A percentile compares a stretch with the other conserved stretches of the same genome.
Evolutionary conservation across 306 rosid species (phyloP).

Genomic region (Glycine tomentella): DNA sequence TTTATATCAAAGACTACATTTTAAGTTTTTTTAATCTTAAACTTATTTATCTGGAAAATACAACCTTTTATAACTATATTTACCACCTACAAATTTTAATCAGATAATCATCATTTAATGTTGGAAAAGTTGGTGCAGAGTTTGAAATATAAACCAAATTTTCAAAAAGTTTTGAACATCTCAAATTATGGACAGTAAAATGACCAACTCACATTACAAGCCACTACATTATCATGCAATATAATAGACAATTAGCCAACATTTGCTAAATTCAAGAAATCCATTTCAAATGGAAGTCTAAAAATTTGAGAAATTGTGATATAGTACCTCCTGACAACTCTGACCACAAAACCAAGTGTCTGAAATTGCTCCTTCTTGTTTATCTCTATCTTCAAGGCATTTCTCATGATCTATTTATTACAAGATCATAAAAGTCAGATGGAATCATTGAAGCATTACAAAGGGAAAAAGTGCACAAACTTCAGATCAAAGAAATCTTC

Average conservation of each 20-base stretch:
- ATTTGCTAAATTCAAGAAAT: slow-evolving; percentile 40
- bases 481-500: slow-evolving; percentile 24
- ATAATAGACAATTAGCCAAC: slow-evolving; percentile 35
- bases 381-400: slow-evolving; percentile 65
- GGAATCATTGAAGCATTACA: slow-evolving; percentile 44
- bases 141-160: slow-evolving; percentile 35
- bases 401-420: slow-evolving; percentile 74
- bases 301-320: slow-evolving; percentile 26
- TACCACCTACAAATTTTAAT: slow-evolving; percentile 20
- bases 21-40: no score
- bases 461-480: slow-evolving; percentile 20
- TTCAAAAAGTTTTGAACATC: slow-evolving; percentile 25
- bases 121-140: slow-evolving; percentile 24
- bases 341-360: slow-evolving; percentile 77
- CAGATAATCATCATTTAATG: slow-evolving; percentile 41
- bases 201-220: slow-evolving; percentile 15
- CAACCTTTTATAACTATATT: slow-evolving; percentile 28
- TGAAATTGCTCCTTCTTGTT: slow-evolving; percentile 54
- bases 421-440: slow-evolving; percentile 46
- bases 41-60: no score
- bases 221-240: slow-evolving; percentile 27
- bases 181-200: not conserved
- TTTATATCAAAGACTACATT: no score
- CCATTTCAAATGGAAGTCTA: slow-evolving; percentile 35
- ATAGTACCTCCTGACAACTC: slow-evolving; percentile 85